Evolutionary conservation across 2,329 filamentous ascomycete genomes (phyloP).

Genomic region (Fusarium sp.): DNA sequence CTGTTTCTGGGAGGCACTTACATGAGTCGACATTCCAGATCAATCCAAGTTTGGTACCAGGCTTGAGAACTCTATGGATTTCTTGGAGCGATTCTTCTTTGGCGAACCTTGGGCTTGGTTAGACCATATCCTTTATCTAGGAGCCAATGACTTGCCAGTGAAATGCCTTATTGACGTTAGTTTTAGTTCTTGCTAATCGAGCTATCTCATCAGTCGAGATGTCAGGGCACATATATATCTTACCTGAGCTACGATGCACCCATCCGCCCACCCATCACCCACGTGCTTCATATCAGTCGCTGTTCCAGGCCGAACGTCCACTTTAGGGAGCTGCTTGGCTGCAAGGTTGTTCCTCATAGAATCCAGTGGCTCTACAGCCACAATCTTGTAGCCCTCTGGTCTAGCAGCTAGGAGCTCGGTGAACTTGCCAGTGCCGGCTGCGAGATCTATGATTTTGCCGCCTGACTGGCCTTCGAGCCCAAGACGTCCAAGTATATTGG

Average conservation of each 20-base stretch:
- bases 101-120: slow-evolving; percentile 68
- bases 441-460: slow-evolving; percentile 70
- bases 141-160: slow-evolving; percentile 61
- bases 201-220: background rate
- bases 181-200: background rate
- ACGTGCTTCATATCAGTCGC: slow-evolving; percentile 67
- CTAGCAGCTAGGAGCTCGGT: slow-evolving; percentile 70
- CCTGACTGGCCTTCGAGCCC: slow-evolving; percentile 58
- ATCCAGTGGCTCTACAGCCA: slow-evolving; percentile 72
- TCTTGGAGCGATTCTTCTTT: slow-evolving; percentile 70
- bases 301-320: slow-evolving; percentile 67
- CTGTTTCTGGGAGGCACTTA: slow-evolving; percentile 49
- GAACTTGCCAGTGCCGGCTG: slow-evolving; percentile 77
- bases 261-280: slow-evolving; percentile 69
- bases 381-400: slow-evolving; percentile 68
- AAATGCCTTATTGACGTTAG: slow-evolving; percentile 55
- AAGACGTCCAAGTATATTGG: slow-evolving; percentile 67
- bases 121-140: background rate
- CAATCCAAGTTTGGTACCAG: slow-evolving; percentile 69
- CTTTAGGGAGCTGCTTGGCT: slow-evolving; percentile 66
- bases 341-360: slow-evolving; percentile 72
- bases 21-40: slow-evolving; percentile 83
- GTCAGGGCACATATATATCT: slow-evolving; percentile 40
- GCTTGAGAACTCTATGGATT: slow-evolving; percentile 73
- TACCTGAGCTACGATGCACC: slow-evolving; percentile 75